These are phyloP conservation scores for Leccinum disarticulatum DNA, from an alignment of 768 basidiomycete genomes.

Conservation along the genomic window DNA sequence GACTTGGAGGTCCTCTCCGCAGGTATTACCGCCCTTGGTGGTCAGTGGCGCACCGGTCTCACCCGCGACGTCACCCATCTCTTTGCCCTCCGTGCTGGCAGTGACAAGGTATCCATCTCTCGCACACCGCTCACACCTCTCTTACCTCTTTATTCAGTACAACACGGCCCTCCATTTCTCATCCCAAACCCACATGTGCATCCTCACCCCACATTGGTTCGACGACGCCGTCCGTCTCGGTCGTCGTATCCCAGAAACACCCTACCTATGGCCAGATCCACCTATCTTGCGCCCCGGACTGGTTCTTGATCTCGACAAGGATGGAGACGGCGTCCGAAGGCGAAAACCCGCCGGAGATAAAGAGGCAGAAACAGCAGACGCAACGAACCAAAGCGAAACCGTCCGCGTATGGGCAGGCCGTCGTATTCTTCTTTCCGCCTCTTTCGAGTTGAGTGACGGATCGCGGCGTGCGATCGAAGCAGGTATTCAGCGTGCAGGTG, in stretches of 20 bases:
- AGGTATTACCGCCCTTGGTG: constrained; percentile 74
- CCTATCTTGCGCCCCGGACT: constrained; percentile 39
- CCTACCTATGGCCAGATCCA: constrained; percentile 79
- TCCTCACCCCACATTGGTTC: constrained; percentile 92
- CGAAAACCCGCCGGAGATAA: constrained; percentile 26
- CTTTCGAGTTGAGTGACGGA: constrained; percentile 51
- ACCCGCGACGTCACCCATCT: constrained; percentile 89
- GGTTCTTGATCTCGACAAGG: constrained; percentile 16
- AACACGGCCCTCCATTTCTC: constrained; percentile 56
- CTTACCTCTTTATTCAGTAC: constrained; percentile 31
- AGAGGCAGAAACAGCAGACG: constrained; percentile 22
- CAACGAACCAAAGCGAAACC: constrained; percentile 27
- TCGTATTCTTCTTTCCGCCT: constrained; percentile 59
- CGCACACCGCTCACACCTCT: background rate
- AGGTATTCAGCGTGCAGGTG: constrained; percentile 63
- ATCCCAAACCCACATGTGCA: constrained; percentile 54
- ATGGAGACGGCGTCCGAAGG: constrained; percentile 20
- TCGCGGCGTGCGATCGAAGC: constrained; percentile 56
- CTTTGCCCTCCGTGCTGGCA: constrained; percentile 55
- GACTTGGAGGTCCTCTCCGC: constrained; percentile 76
- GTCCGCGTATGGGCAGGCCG: constrained; percentile 58
- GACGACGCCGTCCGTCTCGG: constrained; percentile 72
- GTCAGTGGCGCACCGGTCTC: constrained; percentile 74
- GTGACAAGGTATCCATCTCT: constrained; percentile 38
- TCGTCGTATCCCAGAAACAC: constrained; percentile 46